Conservation (phyloP, 306 rosid species). For the Bauhinia variegata region DNA sequence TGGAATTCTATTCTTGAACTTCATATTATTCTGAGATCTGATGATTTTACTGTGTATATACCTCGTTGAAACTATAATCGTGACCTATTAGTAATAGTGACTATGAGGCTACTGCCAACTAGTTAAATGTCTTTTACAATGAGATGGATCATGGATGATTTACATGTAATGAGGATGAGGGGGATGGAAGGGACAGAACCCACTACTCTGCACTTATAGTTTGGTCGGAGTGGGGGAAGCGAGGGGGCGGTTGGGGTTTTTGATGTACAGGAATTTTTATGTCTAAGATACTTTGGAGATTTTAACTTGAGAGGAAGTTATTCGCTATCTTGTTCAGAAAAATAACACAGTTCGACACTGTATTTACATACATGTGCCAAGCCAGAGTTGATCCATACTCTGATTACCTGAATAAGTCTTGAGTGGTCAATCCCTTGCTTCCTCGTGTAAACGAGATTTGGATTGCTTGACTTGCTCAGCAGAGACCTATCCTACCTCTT, state of each 20-base stretch:
- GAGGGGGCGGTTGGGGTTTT: too few relatives aligned
- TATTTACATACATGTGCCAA: too few relatives aligned
- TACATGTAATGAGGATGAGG: neutral
- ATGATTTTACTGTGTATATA: constrained; percentile 32
- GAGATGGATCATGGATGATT: constrained; percentile 6
- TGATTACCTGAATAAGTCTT: neutral
- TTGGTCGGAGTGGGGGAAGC: too few relatives aligned
- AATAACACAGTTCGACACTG: neutral
- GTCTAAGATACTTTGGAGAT: too few relatives aligned
- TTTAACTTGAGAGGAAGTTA: too few relatives aligned
- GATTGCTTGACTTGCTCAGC: too few relatives aligned
- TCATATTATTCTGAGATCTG: constrained; percentile 17
- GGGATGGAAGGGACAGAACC: constrained; percentile 1
- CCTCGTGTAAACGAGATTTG: neutral
- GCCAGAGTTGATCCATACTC: neutral
- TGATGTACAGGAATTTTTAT: too few relatives aligned
- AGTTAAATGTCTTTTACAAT: constrained; percentile 1
- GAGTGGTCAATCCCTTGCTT: neutral
- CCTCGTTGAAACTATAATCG: constrained; percentile 25
- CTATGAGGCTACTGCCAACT: neutral
- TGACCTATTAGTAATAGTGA: neutral
- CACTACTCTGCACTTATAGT: neutral
- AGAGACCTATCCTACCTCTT: too few relatives aligned
- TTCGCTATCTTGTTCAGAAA: too few relatives aligned
- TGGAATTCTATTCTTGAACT: constrained; percentile 18